Conservation (phyloP, 148 eudicot species). For the Fagopyrum esculentum region DNA sequence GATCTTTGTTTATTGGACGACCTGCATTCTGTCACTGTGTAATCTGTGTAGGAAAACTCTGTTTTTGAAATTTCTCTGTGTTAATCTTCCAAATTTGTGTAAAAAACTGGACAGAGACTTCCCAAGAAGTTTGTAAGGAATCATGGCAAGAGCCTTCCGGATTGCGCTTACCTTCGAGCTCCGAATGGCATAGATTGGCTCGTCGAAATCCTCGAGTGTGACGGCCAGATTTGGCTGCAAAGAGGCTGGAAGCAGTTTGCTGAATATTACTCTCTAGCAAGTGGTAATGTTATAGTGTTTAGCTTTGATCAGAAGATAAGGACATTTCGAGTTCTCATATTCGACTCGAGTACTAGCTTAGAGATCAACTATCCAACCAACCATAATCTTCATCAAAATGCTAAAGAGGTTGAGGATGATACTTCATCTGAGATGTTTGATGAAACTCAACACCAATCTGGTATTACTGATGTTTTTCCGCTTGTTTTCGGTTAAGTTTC, state of each 20-base stretch:
- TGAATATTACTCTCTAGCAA: neutral
- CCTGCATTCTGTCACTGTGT: no score
- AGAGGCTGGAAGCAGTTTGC: conserved; percentile 3
- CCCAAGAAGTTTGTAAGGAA: neutral
- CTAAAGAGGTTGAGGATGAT: neutral
- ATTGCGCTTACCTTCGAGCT: neutral
- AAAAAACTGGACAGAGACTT: conserved; percentile 3
- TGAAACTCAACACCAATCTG: neutral
- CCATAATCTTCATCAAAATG: neutral
- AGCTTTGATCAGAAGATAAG: neutral
- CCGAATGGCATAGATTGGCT: neutral
- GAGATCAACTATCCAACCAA: neutral
- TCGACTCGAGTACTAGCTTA: neutral
- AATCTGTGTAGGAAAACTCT: neutral
- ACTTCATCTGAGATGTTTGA: neutral
- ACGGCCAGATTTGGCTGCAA: neutral
- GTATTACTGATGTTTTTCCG: neutral
- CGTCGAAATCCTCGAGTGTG: neutral
- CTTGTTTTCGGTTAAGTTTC: neutral
- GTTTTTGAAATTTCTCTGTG: neutral
- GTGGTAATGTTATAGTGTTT: neutral
- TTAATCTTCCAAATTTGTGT: neutral
- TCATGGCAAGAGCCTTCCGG: neutral
- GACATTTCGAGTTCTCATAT: neutral
- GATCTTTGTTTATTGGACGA: no score